These are phyloP conservation scores for Pisolithus tinctorius DNA, from an alignment of 768 basidiomycete species.

Conservation along the genomic window DNA sequence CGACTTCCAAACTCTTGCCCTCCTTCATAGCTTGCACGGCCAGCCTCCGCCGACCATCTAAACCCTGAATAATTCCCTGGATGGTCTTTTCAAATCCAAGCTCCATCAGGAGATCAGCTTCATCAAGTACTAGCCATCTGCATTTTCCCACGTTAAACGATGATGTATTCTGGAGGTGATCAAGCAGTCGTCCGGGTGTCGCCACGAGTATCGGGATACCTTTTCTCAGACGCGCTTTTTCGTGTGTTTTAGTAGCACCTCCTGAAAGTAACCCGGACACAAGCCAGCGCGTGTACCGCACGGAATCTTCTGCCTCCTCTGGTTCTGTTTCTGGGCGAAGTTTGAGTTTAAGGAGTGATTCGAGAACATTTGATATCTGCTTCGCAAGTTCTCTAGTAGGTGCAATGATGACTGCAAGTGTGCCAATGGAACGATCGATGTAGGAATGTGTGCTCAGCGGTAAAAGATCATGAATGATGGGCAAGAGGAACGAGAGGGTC, in stretches of 20 bases:
- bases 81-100: constrained; percentile 97
- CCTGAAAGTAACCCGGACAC: constrained; percentile 91
- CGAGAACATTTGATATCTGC: constrained; percentile 95
- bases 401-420: constrained; percentile 88
- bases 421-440: constrained; percentile 92
- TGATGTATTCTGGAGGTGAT: constrained; percentile 93
- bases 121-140: constrained; percentile 93
- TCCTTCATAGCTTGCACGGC: constrained; percentile 61
- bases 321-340: constrained; percentile 52
- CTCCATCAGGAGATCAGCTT: constrained; percentile 97
- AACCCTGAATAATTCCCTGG: constrained; percentile 75
- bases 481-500: constrained; percentile 87
- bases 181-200: constrained; percentile 90
- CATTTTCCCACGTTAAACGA: constrained; percentile 91
- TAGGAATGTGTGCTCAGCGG: constrained; percentile 85
- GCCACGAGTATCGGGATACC: constrained; percentile 93
- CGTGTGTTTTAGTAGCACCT: constrained; percentile 90
- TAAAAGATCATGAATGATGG: constrained; percentile 91
- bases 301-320: constrained; percentile 37
- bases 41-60: constrained; percentile 77
- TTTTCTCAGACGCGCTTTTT: constrained; percentile 92
- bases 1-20: constrained; percentile 64
- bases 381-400: constrained; percentile 95
- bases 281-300: constrained; percentile 78
- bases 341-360: constrained; percentile 69